phyloP scores from a whole-genome alignment of 495 filamentous ascomycete species.

The Thermothielavioides terrestris region DNA sequence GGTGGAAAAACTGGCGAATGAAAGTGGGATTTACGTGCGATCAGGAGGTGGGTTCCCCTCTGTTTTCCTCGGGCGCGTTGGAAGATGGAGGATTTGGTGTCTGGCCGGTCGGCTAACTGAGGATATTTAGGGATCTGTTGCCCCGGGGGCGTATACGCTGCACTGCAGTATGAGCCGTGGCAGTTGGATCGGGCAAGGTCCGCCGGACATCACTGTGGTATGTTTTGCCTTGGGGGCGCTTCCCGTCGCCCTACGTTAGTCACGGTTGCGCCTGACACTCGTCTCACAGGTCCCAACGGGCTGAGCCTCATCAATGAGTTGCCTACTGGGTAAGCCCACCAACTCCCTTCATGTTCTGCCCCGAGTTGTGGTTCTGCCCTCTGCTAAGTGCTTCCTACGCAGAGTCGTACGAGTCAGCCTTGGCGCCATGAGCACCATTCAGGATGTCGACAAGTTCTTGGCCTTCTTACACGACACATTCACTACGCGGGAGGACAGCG shows the following conservation, averaged over 20 bases:
- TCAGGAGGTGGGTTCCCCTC: conserved; percentile 45
- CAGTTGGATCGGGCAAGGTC: conserved; percentile 54
- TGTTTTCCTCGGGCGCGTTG: conserved; percentile 33
- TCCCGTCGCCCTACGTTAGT: too few relatives aligned
- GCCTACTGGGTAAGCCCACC: conserved; percentile 21
- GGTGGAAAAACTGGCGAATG: conserved; percentile 56
- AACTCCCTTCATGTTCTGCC: not conserved
- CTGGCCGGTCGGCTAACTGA: conserved; percentile 36
- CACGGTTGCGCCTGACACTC: too few relatives aligned
- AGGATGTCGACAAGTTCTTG: conserved; percentile 52
- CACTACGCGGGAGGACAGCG: conserved; percentile 13
- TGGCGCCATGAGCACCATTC: conserved; percentile 59
- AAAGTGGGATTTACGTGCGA: conserved; percentile 56
- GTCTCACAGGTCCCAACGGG: conserved; percentile 14
- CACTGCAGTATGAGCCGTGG: conserved; percentile 43
- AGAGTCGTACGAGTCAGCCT: conserved; percentile 58
- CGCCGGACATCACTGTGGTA: conserved; percentile 54
- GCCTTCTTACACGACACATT: conserved; percentile 49
- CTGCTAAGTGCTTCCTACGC: conserved; percentile 12
- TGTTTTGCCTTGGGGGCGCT: not conserved
- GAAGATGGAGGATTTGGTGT: conserved; percentile 37
- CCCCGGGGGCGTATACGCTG: conserved; percentile 38
- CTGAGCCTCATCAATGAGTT: conserved; percentile 26
- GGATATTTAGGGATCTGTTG: conserved; percentile 34
- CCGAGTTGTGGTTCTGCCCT: not conserved